phyloP scores from a whole-genome alignment of 1,139 yeast genomes.

The Saccharomycopsis phalli region DNA sequence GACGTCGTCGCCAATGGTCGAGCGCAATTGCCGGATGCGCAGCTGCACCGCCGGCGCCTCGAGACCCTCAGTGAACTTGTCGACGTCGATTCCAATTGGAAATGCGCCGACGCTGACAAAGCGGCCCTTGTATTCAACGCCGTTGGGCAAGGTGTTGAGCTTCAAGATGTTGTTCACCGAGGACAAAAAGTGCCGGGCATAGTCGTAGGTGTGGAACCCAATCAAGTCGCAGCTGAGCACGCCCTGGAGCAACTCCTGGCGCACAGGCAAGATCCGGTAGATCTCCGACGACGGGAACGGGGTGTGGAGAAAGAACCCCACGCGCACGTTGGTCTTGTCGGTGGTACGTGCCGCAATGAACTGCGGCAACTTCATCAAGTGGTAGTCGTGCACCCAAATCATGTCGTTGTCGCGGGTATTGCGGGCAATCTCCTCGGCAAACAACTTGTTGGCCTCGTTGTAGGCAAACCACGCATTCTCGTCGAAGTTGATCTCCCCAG shows the following conservation, averaged over 20 bases:
- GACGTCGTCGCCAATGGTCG: conserved; percentile 55
- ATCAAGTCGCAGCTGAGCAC: conserved; percentile 89
- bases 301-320: conserved; percentile 94
- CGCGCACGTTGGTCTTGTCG: conserved; percentile 44
- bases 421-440: conserved; percentile 66
- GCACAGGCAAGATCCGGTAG: conserved; percentile 88
- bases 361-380: conserved; percentile 88
- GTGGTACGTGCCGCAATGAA: conserved; percentile 67
- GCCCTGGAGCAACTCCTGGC: conserved; percentile 86
- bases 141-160: conserved; percentile 83
- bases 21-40: conserved; percentile 54
- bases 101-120: conserved; percentile 88
- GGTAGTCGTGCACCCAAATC: conserved; percentile 98
- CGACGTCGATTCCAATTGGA: conserved; percentile 97
- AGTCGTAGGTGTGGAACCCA: conserved; percentile 99
- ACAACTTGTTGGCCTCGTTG: conserved; percentile 81
- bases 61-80: conserved; percentile 77
- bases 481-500: conserved; percentile 98
- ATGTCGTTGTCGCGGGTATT: conserved; percentile 77
- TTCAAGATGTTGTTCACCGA: conserved; percentile 83
- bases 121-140: conserved; percentile 71
- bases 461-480: conserved; percentile 98
- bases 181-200: conserved; percentile 93
- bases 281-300: conserved; percentile 98
- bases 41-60: conserved; percentile 51